Evolutionary conservation across 805 yeast genomes (phyloP).

Genomic region (Ogataea haglerorum): DNA sequence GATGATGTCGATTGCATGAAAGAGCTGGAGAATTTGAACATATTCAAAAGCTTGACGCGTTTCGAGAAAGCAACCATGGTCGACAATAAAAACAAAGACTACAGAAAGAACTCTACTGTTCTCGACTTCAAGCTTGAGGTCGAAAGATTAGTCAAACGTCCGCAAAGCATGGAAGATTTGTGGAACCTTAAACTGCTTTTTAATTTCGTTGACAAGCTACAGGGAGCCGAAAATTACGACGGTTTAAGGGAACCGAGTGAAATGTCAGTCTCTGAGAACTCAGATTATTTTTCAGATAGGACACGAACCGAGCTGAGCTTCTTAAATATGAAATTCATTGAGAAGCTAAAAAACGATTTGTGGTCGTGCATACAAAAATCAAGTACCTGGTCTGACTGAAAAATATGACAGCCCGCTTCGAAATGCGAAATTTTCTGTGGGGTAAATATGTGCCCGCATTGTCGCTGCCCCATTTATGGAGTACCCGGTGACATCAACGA

Average conservation of each 20-base stretch:
- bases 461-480: neutral
- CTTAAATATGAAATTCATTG: constrained; percentile 49
- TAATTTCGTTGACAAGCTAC: constrained; percentile 49
- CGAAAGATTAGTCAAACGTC: constrained; percentile 38
- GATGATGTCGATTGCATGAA: constrained; percentile 5
- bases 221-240: neutral
- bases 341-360: constrained; percentile 44
- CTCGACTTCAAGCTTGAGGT: constrained; percentile 57
- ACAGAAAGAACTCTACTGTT: constrained; percentile 38
- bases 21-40: constrained; percentile 16
- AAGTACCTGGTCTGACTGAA: neutral
- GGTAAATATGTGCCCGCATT: neutral
- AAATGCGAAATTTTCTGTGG: neutral
- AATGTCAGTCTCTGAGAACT: constrained; percentile 8
- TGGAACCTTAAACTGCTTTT: constrained; percentile 63
- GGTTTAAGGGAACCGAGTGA: constrained; percentile 1
- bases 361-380: constrained; percentile 15
- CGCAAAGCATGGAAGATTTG: constrained; percentile 48
- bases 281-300: constrained; percentile 17
- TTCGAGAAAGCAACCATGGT: constrained; percentile 22
- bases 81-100: constrained; percentile 13
- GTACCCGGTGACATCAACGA: neutral
- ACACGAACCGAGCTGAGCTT: constrained; percentile 33
- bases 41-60: constrained; percentile 21
- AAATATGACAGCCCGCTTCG: neutral